Conservation (phyloP, 768 basidiomycete species). For the Austroboletus eburneus region DNA sequence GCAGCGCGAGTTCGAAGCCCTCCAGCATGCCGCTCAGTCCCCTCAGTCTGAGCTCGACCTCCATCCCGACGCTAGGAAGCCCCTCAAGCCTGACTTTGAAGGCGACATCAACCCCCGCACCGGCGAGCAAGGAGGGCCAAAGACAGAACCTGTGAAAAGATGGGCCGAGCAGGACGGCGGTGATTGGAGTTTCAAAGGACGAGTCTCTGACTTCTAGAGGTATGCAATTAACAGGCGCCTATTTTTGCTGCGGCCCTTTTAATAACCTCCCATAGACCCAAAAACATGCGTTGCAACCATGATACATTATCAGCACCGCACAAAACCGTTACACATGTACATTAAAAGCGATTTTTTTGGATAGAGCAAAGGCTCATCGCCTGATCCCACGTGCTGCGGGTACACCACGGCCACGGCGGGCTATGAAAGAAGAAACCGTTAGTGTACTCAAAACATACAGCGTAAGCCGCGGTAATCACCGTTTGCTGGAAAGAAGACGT, state of each 20-base stretch:
- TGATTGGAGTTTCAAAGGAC: conserved; percentile 90
- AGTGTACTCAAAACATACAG: conserved; percentile 11
- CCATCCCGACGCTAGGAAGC: conserved; percentile 67
- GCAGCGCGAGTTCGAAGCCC: conserved; percentile 86
- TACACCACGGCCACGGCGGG: conserved; percentile 84
- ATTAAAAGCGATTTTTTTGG: conserved; percentile 11
- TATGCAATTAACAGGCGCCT: too few species aligned
- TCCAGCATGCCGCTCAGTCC: conserved; percentile 57
- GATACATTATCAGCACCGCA: conserved; percentile 8
- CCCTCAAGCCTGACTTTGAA: conserved; percentile 64
- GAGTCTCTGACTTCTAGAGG: conserved; percentile 82
- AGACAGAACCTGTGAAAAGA: conserved; percentile 70
- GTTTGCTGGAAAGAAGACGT: conserved; percentile 54
- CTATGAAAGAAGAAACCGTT: conserved; percentile 35
- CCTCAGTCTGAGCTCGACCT: conserved; percentile 43
- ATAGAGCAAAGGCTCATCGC: conserved; percentile 43
- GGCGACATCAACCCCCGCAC: conserved; percentile 79
- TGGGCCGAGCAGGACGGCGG: conserved; percentile 53
- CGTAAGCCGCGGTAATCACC: conserved; percentile 41
- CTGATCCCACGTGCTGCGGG: conserved; percentile 75
- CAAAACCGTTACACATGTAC: conserved; percentile 15
- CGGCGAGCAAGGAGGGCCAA: conserved; percentile 85
- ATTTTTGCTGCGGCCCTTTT: too few species aligned
- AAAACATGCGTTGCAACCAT: too few species aligned
- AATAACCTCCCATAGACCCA: too few species aligned